Base-by-base conservation (phyloP, 2,329 filamentous ascomycete species). In the Diaporthe ilicicola region DNA sequence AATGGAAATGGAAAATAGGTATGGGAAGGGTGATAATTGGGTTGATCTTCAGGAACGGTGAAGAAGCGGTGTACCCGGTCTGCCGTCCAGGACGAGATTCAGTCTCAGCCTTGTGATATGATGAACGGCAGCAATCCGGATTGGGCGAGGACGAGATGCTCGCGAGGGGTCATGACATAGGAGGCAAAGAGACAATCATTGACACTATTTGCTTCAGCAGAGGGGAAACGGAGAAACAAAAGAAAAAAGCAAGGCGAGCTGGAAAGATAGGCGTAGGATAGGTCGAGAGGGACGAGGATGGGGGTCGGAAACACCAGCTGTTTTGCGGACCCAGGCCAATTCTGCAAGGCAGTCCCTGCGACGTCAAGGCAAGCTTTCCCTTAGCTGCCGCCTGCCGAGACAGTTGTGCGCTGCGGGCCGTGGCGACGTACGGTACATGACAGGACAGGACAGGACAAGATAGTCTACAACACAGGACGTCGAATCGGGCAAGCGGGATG, bases 351-450 rank as follows among this genome's bases (percentile, higher is more conserved):
- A 48, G 7, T 34, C 59, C 59, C 59, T 64, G 59, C 59, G 19
- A 50, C 27, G 59, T 50, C 59, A 3, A 37, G 42, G 44, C 42
- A 64, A 37, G 56, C 44, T 50, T 62, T 64, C 29, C 29, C 59
- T 64, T 64, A 64, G 59, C 59, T 64, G n/a, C 59, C 59, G 59
- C 24, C 56, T 62, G 56, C 56, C 56, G 56, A 62, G 56, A 62
- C 56, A 62, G 29, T 10, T 17, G 48, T 17, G 32, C 17, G 59
- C 59, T 19, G 59, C 59, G 59, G 42, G 59, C 59, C 59, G 59
- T 62, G 59, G 59, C 59, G 59, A 46, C 17, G 59, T 19, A 34
- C 42, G 34, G 59, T 4, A 34, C 32, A 34, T 4, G 32, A 34
- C 32, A 34, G 9, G 32, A 34, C 55, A 29, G 55, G n/a, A n/a